phyloP scores from a whole-genome alignment of 345 rosid species.

The Eucalyptus pauciflora region DNA sequence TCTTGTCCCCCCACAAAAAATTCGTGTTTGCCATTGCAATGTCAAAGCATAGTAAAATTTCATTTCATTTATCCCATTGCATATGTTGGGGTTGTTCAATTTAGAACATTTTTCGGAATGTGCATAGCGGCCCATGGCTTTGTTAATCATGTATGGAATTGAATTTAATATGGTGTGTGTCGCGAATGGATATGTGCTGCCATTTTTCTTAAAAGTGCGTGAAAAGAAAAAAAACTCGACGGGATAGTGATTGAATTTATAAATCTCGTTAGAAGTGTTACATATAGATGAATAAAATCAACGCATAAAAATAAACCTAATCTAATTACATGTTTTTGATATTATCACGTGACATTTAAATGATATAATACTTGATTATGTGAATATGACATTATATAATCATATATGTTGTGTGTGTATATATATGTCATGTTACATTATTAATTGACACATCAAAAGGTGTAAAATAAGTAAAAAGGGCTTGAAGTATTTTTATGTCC shows the following conservation, averaged over 20 bases:
- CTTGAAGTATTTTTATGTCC: not conserved
- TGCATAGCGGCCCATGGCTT: not conserved
- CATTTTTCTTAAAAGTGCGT: not conserved
- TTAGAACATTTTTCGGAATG: not conserved
- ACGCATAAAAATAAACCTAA: not conserved
- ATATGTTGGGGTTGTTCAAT: not conserved
- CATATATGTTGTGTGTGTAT: not conserved
- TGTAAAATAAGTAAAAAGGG: not conserved
- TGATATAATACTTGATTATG: not conserved
- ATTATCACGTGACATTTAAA: not conserved
- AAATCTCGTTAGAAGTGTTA: not conserved
- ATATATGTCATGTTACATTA: not conserved
- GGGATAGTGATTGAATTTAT: not conserved
- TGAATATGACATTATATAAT: not conserved
- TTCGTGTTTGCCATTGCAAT: not conserved
- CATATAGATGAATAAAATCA: not conserved
- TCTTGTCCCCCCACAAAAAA: not conserved
- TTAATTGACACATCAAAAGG: not conserved
- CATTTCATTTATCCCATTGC: not conserved
- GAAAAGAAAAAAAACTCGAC: accelerated
- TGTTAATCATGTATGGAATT: not conserved
- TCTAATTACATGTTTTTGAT: not conserved
- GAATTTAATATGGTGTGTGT: not conserved
- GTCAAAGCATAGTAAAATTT: not conserved
- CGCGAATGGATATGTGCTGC: accelerated